Evolutionary conservation across 495 filamentous ascomycete species (phyloP).

Genomic region (Geoglossum glabrum): DNA sequence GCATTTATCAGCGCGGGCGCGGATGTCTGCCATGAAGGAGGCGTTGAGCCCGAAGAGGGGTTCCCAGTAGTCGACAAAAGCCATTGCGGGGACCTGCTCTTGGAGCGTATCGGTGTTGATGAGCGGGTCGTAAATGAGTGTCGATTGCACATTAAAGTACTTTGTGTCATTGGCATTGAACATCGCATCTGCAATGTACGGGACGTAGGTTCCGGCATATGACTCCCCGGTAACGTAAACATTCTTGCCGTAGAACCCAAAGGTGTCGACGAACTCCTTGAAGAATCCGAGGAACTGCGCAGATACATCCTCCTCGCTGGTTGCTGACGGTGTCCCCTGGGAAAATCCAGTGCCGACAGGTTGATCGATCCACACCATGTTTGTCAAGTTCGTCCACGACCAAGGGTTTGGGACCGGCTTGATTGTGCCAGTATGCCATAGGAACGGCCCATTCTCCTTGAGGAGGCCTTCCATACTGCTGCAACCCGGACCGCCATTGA

Average conservation of each 20-base stretch:
- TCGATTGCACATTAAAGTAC: conserved; percentile 46
- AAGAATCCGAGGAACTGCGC: conserved; percentile 51
- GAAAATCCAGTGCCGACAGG: conserved; percentile 60
- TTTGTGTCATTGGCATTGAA: conserved; percentile 43
- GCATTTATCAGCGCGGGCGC: conserved; percentile 33
- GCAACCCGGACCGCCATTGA: conserved; percentile 54
- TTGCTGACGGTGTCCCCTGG: conserved; percentile 38
- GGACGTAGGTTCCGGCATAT: conserved; percentile 57
- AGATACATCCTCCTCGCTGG: conserved; percentile 41
- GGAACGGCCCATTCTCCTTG: conserved; percentile 58
- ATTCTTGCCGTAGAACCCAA: conserved; percentile 37
- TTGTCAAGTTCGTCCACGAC: conserved; percentile 54
- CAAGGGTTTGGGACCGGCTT: conserved; percentile 44
- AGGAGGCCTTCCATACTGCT: conserved; percentile 48
- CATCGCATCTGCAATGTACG: conserved; percentile 61
- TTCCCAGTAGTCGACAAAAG: conserved; percentile 41
- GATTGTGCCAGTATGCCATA: conserved; percentile 50
- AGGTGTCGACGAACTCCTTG: conserved; percentile 48
- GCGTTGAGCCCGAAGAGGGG: conserved; percentile 45
- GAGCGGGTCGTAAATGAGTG: conserved; percentile 26
- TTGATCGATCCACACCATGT: conserved; percentile 45
- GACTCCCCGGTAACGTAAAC: conserved; percentile 52
- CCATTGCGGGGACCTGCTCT: conserved; percentile 31
- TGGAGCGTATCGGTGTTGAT: neutral
- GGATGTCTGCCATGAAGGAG: conserved; percentile 38